These are phyloP conservation scores for Setaria viridis DNA, from an alignment of 202 grass and related monocot genomes.

Conservation along the genomic window DNA sequence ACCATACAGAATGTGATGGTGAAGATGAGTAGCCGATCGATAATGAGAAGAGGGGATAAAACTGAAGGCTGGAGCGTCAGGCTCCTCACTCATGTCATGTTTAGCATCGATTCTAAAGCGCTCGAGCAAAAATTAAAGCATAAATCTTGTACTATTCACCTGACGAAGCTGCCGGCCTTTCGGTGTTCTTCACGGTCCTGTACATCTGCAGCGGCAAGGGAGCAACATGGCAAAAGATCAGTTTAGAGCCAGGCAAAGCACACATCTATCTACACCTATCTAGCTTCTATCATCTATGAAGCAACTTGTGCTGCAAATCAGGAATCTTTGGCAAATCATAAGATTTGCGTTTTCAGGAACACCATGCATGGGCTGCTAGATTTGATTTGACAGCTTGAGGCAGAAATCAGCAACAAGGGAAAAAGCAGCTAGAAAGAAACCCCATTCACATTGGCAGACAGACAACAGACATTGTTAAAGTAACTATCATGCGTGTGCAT, in stretches of 20 bases:
- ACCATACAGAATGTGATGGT: not conserved
- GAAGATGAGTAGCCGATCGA: not conserved
- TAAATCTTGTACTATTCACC: slow-evolving; percentile 63
- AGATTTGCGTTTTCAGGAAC: slow-evolving; percentile 45
- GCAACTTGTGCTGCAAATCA: slow-evolving; percentile 24
- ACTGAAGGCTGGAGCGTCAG: slow-evolving; percentile 44
- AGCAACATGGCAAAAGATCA: slow-evolving; percentile 47
- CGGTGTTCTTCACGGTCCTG: slow-evolving; percentile 93
- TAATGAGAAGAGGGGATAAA: slow-evolving; percentile 45
- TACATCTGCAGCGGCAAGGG: slow-evolving; percentile 77
- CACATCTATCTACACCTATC: slow-evolving; percentile 18
- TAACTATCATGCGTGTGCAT: slow-evolving; percentile 1
- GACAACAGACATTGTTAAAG: slow-evolving; percentile 11
- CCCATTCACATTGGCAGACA: slow-evolving; percentile 27
- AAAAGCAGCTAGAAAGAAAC: too few species aligned
- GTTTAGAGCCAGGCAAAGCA: slow-evolving; percentile 39
- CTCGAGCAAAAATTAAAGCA: slow-evolving; percentile 23
- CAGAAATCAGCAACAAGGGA: not conserved
- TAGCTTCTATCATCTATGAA: slow-evolving; percentile 24
- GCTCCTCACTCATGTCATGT: slow-evolving; percentile 37
- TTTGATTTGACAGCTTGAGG: slow-evolving; percentile 48
- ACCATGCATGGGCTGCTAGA: slow-evolving; percentile 33
- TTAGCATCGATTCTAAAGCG: slow-evolving; percentile 53
- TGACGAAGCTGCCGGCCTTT: slow-evolving; percentile 84
- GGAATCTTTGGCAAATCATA: slow-evolving; percentile 42